These are phyloP conservation scores for Phaeosphaeria sp. DNA, from an alignment of 2,329 filamentous ascomycete species.

Conservation along the genomic window DNA sequence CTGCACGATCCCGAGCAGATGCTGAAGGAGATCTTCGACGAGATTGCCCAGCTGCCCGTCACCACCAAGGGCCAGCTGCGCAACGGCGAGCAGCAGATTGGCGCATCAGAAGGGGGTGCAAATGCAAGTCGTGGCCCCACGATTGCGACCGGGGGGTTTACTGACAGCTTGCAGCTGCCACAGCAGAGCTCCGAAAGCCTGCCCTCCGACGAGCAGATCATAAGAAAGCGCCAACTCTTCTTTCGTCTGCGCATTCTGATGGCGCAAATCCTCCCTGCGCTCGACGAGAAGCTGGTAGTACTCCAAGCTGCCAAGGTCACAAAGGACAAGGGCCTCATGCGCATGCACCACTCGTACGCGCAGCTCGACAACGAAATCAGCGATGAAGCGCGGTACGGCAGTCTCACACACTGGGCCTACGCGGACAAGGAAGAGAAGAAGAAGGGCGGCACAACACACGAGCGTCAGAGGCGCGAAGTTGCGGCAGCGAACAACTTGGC, in stretches of 20 bases:
- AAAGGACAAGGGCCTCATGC: conserved; percentile 80
- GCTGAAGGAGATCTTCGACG: conserved; percentile 76
- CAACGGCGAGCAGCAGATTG: conserved; percentile 33
- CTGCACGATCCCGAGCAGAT: conserved; percentile 86
- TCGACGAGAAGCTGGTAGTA: conserved; percentile 98
- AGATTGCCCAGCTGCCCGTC: conserved; percentile 59
- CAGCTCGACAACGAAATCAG: conserved; percentile 89
- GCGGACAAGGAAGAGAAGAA: conserved; percentile 74
- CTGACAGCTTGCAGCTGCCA: conserved; percentile 34
- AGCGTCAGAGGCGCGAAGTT: conserved; percentile 79
- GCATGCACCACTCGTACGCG: conserved; percentile 86
- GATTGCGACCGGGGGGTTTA: conserved; percentile 9
- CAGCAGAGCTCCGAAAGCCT: conserved; percentile 34
- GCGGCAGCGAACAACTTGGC: conserved; percentile 73
- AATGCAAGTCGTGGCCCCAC: conserved; percentile 47
- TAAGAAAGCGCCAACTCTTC: conserved; percentile 73
- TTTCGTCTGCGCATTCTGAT: conserved; percentile 79
- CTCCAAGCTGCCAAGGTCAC: conserved; percentile 91
- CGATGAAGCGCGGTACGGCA: conserved; percentile 92
- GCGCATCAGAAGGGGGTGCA: conserved; percentile 48
- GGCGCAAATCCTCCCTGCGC: conserved; percentile 82
- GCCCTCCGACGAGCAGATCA: conserved; percentile 54
- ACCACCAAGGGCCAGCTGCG: conserved; percentile 45
- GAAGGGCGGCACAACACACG: conserved; percentile 65
- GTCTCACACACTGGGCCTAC: conserved; percentile 93